phyloP scores from a whole-genome alignment of 1,139 yeast genomes.

The Diutina rugosa region DNA sequence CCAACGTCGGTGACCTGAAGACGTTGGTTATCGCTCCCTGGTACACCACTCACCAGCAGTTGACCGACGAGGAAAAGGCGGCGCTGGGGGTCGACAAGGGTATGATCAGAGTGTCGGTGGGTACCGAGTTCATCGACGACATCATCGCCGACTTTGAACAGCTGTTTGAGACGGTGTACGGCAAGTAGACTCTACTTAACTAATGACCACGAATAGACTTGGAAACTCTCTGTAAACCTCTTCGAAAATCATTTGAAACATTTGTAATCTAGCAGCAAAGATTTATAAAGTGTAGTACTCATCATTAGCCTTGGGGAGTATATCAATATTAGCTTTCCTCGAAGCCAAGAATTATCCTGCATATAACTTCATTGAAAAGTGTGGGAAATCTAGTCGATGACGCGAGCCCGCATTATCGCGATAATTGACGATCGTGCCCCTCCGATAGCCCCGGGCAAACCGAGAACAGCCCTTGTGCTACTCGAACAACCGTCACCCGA shows the following conservation, averaged over 20 bases:
- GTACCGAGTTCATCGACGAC: constrained; percentile 84
- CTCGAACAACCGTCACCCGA: neutral
- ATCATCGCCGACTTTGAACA: constrained; percentile 78
- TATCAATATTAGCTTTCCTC: too few species aligned
- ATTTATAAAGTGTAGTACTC: too few species aligned
- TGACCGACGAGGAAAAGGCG: constrained; percentile 64
- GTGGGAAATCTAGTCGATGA: neutral
- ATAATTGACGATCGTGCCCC: too few species aligned
- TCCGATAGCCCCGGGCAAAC: neutral
- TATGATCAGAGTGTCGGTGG: constrained; percentile 77
- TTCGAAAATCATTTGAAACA: too few species aligned
- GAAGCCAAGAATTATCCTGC: neutral
- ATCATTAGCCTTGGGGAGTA: too few species aligned
- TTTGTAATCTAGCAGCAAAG: too few species aligned
- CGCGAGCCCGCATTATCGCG: neutral
- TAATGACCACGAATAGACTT: neutral
- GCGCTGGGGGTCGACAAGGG: constrained; percentile 82
- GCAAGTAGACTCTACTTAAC: neutral
- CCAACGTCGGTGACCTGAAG: constrained; percentile 94
- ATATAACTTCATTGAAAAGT: neutral
- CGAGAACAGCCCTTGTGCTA: neutral
- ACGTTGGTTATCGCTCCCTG: constrained; percentile 92
- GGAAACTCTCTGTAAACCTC: too few species aligned
- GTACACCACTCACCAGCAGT: constrained; percentile 91
- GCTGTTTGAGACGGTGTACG: constrained; percentile 47